These are phyloP conservation scores for Thyridium curvatum DNA, from an alignment of 2,329 filamentous ascomycete genomes.

Conservation along the genomic window DNA sequence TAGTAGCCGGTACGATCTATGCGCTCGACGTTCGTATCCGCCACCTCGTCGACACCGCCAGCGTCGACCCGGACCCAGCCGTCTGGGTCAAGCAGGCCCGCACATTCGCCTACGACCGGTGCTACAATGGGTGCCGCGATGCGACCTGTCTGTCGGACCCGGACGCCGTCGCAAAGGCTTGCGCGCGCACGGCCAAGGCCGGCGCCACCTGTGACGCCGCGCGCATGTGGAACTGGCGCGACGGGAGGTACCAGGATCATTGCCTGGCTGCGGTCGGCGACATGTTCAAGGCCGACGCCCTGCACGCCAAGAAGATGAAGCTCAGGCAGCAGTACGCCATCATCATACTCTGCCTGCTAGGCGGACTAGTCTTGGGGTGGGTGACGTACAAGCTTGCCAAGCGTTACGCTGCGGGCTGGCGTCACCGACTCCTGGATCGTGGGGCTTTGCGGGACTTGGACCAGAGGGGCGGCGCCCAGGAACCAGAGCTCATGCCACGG, in stretches of 20 bases:
- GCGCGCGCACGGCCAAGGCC: conserved; percentile 8
- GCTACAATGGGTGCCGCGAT: conserved; percentile 12
- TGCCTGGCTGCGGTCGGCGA: conserved; percentile 9
- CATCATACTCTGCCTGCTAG: conserved; percentile 8
- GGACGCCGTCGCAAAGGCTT: conserved; percentile 11
- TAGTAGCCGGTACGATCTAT: conserved; percentile 9
- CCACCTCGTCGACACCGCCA: conserved; percentile 9
- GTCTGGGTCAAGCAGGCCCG: conserved; percentile 10
- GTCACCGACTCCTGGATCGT: too few species aligned
- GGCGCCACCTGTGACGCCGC: conserved; percentile 10
- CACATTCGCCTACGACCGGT: conserved; percentile 12
- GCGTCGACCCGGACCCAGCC: conserved; percentile 5
- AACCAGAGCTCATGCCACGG: too few species aligned
- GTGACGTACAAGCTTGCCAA: conserved; percentile 7
- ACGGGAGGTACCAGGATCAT: conserved; percentile 8
- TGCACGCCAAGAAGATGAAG: conserved; percentile 7
- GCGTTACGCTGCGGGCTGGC: conserved; percentile 3
- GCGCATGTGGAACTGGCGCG: conserved; percentile 15
- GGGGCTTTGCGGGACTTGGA: too few species aligned
- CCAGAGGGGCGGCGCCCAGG: background rate
- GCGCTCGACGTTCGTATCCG: conserved; percentile 9
- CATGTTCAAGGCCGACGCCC: conserved; percentile 8
- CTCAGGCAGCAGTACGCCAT: conserved; percentile 9
- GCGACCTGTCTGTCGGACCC: conserved; percentile 9
- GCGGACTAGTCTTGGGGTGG: conserved; percentile 4